These are phyloP conservation scores for Raddia guianensis DNA, from an alignment of 176 grass and related monocot species.

Conservation along the genomic window DNA sequence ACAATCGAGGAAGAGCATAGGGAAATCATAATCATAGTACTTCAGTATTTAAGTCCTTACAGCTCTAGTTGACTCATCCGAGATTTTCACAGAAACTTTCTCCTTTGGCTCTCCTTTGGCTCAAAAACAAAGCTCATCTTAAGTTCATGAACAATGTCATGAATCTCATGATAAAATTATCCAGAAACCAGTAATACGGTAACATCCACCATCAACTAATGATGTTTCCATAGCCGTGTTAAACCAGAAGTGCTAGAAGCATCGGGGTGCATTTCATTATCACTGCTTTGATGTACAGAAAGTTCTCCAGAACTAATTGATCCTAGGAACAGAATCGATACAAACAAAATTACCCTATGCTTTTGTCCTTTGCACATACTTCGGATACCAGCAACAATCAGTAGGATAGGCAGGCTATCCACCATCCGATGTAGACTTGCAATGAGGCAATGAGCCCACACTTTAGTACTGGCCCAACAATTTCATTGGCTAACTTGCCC, in stretches of 20 bases:
- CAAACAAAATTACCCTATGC: not conserved
- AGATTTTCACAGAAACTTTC: not conserved
- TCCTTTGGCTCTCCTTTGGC: constrained; percentile 5
- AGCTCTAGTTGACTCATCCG: not conserved
- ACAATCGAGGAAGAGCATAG: not conserved
- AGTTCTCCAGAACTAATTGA: not conserved
- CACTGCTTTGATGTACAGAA: not conserved
- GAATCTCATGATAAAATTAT: too few relatives aligned
- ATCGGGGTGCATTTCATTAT: not conserved
- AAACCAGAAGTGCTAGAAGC: not conserved
- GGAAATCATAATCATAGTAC: not conserved
- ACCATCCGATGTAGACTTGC: constrained; percentile 39
- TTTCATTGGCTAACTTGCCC: constrained; percentile 13
- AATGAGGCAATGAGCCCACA: not conserved
- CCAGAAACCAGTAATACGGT: too few relatives aligned
- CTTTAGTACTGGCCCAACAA: not conserved
- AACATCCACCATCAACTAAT: too few relatives aligned
- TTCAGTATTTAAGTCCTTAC: not conserved
- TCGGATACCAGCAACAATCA: constrained; percentile 37
- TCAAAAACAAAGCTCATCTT: too few relatives aligned
- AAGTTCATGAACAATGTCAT: too few relatives aligned
- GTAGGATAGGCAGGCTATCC: constrained; percentile 23
- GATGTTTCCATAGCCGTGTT: constrained; percentile 4
- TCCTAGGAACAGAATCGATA: not conserved
- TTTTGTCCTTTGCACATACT: constrained; percentile 25